Percentiles rank a stretch among this genome's conserved stretches.
Evolutionary conservation across 805 yeast genomes (phyloP).

Genomic region (Yamadazyma scolyti): DNA sequence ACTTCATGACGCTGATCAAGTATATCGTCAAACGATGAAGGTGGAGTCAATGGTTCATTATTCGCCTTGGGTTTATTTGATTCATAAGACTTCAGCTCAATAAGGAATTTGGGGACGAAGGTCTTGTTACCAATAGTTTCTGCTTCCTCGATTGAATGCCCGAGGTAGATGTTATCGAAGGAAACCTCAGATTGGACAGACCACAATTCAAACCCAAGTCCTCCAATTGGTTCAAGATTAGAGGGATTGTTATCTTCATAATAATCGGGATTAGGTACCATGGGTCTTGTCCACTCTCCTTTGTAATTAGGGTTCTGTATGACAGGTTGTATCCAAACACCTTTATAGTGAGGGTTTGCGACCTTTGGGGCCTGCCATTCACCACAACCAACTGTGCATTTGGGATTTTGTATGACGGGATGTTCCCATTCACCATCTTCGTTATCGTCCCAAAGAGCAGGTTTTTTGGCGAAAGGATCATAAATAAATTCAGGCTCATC

Average conservation of each 20-base stretch:
- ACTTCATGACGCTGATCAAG: slow-evolving; percentile 16
- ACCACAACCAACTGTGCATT: slow-evolving; percentile 78
- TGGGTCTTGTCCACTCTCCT: slow-evolving; percentile 75
- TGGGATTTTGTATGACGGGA: slow-evolving; percentile 69
- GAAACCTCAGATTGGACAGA: slow-evolving; percentile 71
- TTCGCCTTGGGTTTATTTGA: slow-evolving; percentile 38
- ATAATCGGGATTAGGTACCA: slow-evolving; percentile 67
- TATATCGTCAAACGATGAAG: slow-evolving; percentile 35
- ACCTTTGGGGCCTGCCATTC: slow-evolving; percentile 68
- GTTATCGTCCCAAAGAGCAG: slow-evolving; percentile 84
- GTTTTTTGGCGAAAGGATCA: slow-evolving; percentile 66
- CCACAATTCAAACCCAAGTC: slow-evolving; percentile 87
- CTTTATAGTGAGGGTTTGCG: slow-evolving; percentile 67
- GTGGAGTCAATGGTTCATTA: slow-evolving; percentile 43
- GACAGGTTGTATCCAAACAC: slow-evolving; percentile 72
- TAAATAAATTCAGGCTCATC: slow-evolving; percentile 51
- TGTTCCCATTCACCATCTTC: slow-evolving; percentile 86
- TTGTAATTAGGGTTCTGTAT: slow-evolving; percentile 71
- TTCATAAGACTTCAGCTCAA: slow-evolving; percentile 46
- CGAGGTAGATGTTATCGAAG: slow-evolving; percentile 82
- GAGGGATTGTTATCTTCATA: slow-evolving; percentile 57
- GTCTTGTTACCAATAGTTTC: slow-evolving; percentile 79
- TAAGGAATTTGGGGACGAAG: slow-evolving; percentile 49
- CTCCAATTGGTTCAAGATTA: slow-evolving; percentile 66
- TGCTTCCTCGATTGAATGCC: slow-evolving; percentile 81